phyloP scores from a whole-genome alignment of 371 early-diverging fungal genomes.

The Mucor circinelloides region DNA sequence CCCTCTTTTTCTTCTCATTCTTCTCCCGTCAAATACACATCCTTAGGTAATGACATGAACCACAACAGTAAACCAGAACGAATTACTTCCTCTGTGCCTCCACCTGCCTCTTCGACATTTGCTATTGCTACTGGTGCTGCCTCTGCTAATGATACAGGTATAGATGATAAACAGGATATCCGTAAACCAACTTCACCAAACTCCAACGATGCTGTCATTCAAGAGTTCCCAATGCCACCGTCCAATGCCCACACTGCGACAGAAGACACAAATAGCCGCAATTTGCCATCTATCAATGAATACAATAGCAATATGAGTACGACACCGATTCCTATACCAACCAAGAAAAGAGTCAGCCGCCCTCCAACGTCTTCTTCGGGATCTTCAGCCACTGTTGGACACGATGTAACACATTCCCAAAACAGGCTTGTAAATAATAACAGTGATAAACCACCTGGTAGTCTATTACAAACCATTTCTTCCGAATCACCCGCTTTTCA shows the following conservation, averaged over 20 bases:
- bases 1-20: neutral
- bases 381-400: constrained; percentile 14
- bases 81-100: neutral
- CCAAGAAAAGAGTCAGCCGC: constrained; percentile 4
- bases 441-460: constrained; percentile 17
- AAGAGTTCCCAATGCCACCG: neutral
- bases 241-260: neutral
- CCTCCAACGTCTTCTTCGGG: constrained; percentile 14
- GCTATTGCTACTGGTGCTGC: neutral
- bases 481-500: constrained; percentile 9
- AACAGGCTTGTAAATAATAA: constrained; percentile 8
- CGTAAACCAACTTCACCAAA: neutral
- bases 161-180: neutral
- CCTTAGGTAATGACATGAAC: neutral
- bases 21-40: neutral
- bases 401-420: constrained; percentile 13
- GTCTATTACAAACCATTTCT: neutral
- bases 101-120: neutral
- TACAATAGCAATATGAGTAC: neutral
- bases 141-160: neutral
- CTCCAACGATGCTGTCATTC: neutral
- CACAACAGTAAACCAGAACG: neutral
- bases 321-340: neutral
- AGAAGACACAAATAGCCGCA: neutral
- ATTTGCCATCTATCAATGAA: neutral